Percentiles rank a stretch among this genome's conserved stretches.
Evolutionary conservation across 108 stramenopile species (phyloP).

Genomic region (Discostella stelligeroides): DNA sequence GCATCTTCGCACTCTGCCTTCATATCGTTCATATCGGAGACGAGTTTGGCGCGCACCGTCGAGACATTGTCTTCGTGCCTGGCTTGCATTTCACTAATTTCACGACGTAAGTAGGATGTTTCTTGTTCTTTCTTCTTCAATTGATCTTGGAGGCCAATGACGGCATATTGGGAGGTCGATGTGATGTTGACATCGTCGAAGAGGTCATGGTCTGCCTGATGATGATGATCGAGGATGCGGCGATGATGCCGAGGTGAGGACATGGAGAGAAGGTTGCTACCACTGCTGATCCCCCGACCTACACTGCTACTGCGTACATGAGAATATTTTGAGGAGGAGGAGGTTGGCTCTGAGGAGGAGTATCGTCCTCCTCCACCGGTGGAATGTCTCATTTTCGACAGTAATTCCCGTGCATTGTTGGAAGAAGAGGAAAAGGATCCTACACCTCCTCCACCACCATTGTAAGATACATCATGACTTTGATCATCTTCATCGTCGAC

Average conservation of each 20-base stretch:
- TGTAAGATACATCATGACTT: no score
- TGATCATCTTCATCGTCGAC: no score
- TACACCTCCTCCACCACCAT: no score
- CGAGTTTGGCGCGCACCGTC: slow-evolving; percentile 19
- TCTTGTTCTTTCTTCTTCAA: slow-evolving; percentile 24
- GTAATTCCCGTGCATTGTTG: no score
- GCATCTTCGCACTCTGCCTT: no score
- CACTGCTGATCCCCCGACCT: neutral
- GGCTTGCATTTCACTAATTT: slow-evolving; percentile 10
- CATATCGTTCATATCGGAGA: slow-evolving; percentile 40
- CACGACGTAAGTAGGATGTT: slow-evolving; percentile 1
- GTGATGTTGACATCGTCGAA: neutral
- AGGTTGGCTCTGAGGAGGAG: neutral
- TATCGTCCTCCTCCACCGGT: slow-evolving; percentile 2
- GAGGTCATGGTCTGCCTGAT: neutral
- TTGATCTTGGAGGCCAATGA: slow-evolving; percentile 37
- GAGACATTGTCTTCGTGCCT: slow-evolving; percentile 21
- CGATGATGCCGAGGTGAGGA: neutral
- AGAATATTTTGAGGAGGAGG: no score
- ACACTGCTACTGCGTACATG: neutral
- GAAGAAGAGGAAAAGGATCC: no score
- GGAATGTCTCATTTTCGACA: no score
- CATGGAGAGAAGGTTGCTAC: neutral
- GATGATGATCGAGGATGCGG: neutral
- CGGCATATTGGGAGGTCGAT: slow-evolving; percentile 17